A percentile compares a stretch with the other conserved stretches of the same genome.
Conservation (phyloP, 2,329 filamentous ascomycete species). For the Eutypella sp. region DNA sequence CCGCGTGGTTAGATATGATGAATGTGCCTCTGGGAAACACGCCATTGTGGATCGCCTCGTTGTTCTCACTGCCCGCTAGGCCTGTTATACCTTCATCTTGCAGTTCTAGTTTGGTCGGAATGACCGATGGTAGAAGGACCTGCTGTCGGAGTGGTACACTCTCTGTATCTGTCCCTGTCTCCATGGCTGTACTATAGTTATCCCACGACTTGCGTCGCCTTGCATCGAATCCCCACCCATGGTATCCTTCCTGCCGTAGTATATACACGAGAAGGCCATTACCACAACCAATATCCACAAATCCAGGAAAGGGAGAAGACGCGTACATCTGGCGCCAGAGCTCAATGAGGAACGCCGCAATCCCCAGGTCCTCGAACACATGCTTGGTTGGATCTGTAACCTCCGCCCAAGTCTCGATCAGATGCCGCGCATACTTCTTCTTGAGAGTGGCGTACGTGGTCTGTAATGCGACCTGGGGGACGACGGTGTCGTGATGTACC, state of each 20-base stretch:
- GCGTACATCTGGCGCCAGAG: constrained; percentile 83
- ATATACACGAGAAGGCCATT: constrained; percentile 89
- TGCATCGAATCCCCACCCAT: constrained; percentile 89
- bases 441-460: constrained; percentile 80
- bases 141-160: constrained; percentile 35
- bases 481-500: constrained; percentile 75
- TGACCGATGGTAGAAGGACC: constrained; percentile 44
- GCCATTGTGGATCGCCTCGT: constrained; percentile 48
- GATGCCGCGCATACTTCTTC: constrained; percentile 63
- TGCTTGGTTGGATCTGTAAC: constrained; percentile 84
- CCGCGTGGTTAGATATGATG: constrained; percentile 94
- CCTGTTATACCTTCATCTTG: constrained; percentile 9
- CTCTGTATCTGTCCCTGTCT: constrained; percentile 11
- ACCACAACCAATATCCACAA: constrained; percentile 93
- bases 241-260: constrained; percentile 73
- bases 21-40: constrained; percentile 72
- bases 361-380: constrained; percentile 89
- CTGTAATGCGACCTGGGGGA: constrained; percentile 73
- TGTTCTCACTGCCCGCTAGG: constrained; percentile 9
- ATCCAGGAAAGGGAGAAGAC: constrained; percentile 64
- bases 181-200: constrained; percentile 57
- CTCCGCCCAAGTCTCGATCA: constrained; percentile 80
- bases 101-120: constrained; percentile 18
- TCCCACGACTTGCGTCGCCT: constrained; percentile 80
- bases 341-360: constrained; percentile 89